Evolutionary conservation across 2,329 filamentous ascomycete genomes (phyloP).

Genomic region (Colletotrichum australisinense): DNA sequence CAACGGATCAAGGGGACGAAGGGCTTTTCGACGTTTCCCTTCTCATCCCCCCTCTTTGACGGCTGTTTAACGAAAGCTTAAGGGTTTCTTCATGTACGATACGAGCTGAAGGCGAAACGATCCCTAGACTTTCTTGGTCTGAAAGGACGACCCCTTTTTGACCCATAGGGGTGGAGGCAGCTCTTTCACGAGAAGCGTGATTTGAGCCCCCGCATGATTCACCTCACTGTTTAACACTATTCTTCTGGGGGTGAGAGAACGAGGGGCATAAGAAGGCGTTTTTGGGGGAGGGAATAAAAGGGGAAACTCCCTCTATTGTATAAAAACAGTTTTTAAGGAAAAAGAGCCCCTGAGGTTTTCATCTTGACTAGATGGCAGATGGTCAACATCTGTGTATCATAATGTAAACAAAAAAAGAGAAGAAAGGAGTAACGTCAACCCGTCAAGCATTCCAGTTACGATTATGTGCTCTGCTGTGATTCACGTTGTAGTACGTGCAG

Average conservation of each 20-base stretch:
- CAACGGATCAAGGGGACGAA: not conserved
- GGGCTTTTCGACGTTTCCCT: not conserved
- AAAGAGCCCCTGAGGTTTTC: not conserved
- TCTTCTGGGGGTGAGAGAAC: not conserved
- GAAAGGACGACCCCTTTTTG: no score
- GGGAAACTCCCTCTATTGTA: not conserved
- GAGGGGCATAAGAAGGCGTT: not conserved
- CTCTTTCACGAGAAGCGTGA: not conserved
- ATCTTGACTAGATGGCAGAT: not conserved
- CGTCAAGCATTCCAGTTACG: no score
- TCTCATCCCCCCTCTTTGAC: not conserved
- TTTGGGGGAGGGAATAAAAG: not conserved
- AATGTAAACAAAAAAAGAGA: not conserved
- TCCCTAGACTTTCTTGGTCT: not conserved
- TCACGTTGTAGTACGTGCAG: no score
- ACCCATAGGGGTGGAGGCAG: no score
- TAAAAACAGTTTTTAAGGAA: not conserved
- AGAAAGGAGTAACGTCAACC: not conserved
- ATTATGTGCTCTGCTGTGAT: no score
- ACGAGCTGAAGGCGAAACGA: not conserved
- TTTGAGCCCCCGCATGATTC: no score
- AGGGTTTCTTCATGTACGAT: not conserved
- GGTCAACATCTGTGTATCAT: not conserved
- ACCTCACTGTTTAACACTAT: not conserved
- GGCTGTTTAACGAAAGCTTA: not conserved